phyloP scores from a whole-genome alignment of 768 basidiomycete genomes.

The Psilocybe tampanensis region DNA sequence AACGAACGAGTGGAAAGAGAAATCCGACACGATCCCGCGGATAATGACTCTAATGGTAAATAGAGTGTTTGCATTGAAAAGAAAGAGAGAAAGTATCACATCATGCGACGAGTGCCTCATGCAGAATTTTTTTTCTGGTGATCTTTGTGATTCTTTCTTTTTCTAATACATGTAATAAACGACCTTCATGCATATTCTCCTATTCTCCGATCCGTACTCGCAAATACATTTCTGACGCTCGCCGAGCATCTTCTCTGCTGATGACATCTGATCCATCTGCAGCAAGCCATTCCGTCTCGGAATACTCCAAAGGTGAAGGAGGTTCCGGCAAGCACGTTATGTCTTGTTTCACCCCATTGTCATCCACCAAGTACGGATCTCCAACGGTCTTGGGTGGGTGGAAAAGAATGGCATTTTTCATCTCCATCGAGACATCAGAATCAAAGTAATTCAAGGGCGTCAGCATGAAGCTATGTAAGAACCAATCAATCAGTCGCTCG shows the following conservation, averaged over 20 bases:
- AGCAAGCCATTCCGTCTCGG: slow-evolving; percentile 1
- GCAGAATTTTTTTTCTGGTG: slow-evolving; percentile 32
- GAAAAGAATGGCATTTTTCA: slow-evolving; percentile 53
- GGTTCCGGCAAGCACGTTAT: slow-evolving; percentile 26
- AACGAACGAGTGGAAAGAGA: slow-evolving; percentile 43
- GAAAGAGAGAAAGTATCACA: neutral
- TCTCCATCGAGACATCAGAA: slow-evolving; percentile 61
- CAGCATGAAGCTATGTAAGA: slow-evolving; percentile 49
- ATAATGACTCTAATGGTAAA: slow-evolving; percentile 13
- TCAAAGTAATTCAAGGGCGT: slow-evolving; percentile 71
- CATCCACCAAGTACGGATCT: slow-evolving; percentile 44
- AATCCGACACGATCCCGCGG: slow-evolving; percentile 28
- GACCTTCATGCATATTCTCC: too few species aligned
- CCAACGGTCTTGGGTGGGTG: slow-evolving; percentile 38
- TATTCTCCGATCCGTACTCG: slow-evolving; percentile 14
- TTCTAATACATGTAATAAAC: too few species aligned
- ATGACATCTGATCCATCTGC: slow-evolving; percentile 3
- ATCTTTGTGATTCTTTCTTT: too few species aligned
- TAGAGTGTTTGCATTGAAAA: too few species aligned
- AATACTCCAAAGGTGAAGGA: slow-evolving; percentile 25
- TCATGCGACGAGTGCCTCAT: slow-evolving; percentile 27
- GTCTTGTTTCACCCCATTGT: slow-evolving; percentile 51
- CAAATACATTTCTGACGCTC: slow-evolving; percentile 17
- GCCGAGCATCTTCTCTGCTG: slow-evolving; percentile 6
- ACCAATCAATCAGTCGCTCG: neutral